phyloP scores from a whole-genome alignment of 495 filamentous ascomycete genomes.

The Rhypophila decipiens region DNA sequence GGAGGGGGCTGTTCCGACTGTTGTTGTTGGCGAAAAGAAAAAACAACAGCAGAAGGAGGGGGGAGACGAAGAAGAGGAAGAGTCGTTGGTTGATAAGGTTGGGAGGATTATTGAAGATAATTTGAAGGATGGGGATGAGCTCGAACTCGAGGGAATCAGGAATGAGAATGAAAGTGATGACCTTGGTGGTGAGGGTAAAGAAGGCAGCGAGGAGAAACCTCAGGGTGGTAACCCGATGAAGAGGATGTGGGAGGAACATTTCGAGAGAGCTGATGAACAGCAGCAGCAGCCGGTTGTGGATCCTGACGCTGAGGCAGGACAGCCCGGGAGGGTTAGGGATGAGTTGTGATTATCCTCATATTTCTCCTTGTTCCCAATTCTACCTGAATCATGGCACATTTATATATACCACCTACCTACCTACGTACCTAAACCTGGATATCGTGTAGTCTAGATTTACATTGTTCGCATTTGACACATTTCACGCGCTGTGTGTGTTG shows the following conservation, averaged over 20 bases:
- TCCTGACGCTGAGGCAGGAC: neutral
- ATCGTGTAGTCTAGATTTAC: no score
- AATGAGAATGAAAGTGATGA: constrained; percentile 2
- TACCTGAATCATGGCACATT: no score
- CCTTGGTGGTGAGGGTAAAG: constrained; percentile 24
- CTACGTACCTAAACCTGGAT: no score
- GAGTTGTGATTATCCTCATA: constrained; percentile 35
- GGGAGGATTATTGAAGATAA: constrained; percentile 45
- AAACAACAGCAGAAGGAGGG: constrained; percentile 1
- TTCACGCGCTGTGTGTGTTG: no score
- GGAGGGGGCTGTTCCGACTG: constrained; percentile 43
- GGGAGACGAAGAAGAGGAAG: constrained; percentile 13
- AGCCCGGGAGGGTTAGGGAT: neutral
- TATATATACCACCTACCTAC: no score
- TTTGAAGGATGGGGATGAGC: constrained; percentile 8
- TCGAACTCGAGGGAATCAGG: constrained; percentile 23
- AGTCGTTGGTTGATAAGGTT: constrained; percentile 42
- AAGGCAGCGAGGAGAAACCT: constrained; percentile 29
- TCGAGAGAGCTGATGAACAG: neutral
- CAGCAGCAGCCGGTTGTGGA: constrained; percentile 20
- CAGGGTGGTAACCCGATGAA: constrained; percentile 64
- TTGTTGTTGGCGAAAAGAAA: constrained; percentile 18
- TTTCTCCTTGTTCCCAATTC: no score
- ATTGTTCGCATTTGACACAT: no score
- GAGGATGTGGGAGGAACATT: constrained; percentile 66